Conservation (phyloP, 2,329 filamentous ascomycete genomes). For the Penicillium sp. region DNA sequence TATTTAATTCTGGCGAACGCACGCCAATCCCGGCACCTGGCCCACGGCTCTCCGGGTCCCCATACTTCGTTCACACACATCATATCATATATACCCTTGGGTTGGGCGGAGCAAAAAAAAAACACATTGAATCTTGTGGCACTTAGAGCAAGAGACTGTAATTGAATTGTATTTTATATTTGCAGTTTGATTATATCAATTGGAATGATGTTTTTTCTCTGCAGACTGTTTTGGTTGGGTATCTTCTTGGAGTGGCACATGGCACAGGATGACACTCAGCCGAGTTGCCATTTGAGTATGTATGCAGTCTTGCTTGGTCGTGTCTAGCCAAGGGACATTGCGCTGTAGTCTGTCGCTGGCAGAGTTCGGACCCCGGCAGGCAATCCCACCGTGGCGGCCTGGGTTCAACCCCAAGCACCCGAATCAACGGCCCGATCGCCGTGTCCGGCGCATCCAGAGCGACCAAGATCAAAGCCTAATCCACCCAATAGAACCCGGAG, state of each 20-base stretch:
- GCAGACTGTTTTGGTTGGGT: background rate
- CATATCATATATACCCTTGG: slow-evolving; percentile 30
- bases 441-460: background rate
- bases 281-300: background rate
- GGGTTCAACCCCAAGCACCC: background rate
- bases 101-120: slow-evolving; percentile 25
- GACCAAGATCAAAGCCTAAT: background rate
- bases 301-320: background rate
- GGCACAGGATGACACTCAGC: background rate
- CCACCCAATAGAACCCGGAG: background rate
- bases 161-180: slow-evolving; percentile 25
- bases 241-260: background rate
- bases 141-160: slow-evolving; percentile 26
- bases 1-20: slow-evolving; percentile 12
- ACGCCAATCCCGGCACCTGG: background rate
- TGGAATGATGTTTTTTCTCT: slow-evolving; percentile 10
- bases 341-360: background rate
- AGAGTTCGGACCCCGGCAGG: background rate
- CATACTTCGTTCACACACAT: slow-evolving; percentile 15
- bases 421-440: background rate
- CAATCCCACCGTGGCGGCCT: background rate
- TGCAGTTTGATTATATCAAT: slow-evolving; percentile 12
- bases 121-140: slow-evolving; percentile 18
- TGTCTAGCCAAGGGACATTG: background rate
- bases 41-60: background rate